Conservation (phyloP, 2,329 filamentous ascomycete species). For the Sporothrix brasiliensis region DNA sequence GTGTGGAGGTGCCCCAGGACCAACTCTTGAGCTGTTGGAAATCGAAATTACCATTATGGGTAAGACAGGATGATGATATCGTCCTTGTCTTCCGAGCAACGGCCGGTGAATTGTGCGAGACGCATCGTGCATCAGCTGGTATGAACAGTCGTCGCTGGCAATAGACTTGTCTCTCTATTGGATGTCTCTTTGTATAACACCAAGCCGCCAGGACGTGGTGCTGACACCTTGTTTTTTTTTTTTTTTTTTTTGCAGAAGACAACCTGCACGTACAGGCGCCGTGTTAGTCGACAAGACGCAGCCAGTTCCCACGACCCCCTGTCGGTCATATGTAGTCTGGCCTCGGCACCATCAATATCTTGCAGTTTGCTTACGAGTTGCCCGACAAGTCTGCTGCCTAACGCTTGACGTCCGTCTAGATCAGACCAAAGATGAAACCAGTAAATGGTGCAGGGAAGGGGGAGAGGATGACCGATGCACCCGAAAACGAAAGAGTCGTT, state of each 20-base stretch:
- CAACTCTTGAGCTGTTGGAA: background rate
- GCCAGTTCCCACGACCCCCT: background rate
- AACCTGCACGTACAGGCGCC: background rate
- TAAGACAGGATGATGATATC: background rate
- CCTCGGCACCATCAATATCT: background rate
- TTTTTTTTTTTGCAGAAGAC: background rate
- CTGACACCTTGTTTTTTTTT: background rate
- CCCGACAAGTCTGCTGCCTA: slow-evolving; percentile 7
- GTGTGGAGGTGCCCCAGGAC: slow-evolving; percentile 11
- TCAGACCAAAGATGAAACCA: background rate
- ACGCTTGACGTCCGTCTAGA: background rate
- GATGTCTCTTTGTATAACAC: background rate
- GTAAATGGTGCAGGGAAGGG: slow-evolving; percentile 13
- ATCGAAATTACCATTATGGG: background rate
- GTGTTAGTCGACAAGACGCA: background rate
- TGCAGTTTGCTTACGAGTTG: background rate
- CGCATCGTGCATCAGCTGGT: slow-evolving; percentile 12
- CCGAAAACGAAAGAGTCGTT: background rate
- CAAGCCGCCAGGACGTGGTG: background rate
- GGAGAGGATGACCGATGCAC: background rate
- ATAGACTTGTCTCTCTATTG: background rate
- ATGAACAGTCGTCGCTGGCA: background rate
- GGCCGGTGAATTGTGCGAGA: slow-evolving; percentile 14
- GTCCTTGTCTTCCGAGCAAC: background rate
- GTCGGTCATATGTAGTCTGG: background rate